These are phyloP conservation scores for Postia placenta DNA, from an alignment of 768 basidiomycete species.

Conservation along the genomic window DNA sequence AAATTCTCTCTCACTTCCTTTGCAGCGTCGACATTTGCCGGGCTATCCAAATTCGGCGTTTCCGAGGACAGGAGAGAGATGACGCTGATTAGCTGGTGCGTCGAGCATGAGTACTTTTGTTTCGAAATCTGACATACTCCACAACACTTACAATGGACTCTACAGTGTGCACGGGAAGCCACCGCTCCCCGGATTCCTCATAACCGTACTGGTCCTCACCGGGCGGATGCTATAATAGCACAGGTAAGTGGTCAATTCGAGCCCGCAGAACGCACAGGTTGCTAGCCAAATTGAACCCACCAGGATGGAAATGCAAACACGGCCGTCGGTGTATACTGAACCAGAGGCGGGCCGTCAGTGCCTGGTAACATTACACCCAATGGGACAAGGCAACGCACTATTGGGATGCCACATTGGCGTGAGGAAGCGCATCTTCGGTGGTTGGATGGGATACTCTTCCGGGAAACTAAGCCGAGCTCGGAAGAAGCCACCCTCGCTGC, in stretches of 20 bases:
- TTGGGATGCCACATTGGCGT: conserved; percentile 99
- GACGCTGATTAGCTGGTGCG: conserved; percentile 88
- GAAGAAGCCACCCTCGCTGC: conserved; percentile 93
- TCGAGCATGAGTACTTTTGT: conserved; percentile 1
- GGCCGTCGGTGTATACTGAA: conserved; percentile 86
- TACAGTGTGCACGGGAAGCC: conserved; percentile 96
- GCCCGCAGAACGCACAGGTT: not conserved
- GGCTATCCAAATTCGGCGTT: conserved; percentile 85
- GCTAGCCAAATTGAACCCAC: conserved; percentile 36
- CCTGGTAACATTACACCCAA: no score
- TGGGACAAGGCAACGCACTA: conserved; percentile 46
- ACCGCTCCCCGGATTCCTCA: conserved; percentile 94
- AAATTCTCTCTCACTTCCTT: conserved; percentile 72
- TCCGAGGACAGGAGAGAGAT: conserved; percentile 94
- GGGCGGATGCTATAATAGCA: conserved; percentile 69
- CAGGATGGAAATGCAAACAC: conserved; percentile 94
- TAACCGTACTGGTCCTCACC: conserved; percentile 97
- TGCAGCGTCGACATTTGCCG: conserved; percentile 95
- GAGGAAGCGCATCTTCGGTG: conserved; percentile 94
- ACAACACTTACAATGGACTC: conserved; percentile 78
- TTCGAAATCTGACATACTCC: conserved; percentile 1
- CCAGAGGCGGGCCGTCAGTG: conserved; percentile 8
- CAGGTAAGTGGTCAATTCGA: not conserved
- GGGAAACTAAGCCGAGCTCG: conserved; percentile 90
- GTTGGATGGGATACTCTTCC: conserved; percentile 80